Evolutionary conservation across 2,329 filamentous ascomycete species (phyloP).

Genomic region (Ascochyta koolunga): DNA sequence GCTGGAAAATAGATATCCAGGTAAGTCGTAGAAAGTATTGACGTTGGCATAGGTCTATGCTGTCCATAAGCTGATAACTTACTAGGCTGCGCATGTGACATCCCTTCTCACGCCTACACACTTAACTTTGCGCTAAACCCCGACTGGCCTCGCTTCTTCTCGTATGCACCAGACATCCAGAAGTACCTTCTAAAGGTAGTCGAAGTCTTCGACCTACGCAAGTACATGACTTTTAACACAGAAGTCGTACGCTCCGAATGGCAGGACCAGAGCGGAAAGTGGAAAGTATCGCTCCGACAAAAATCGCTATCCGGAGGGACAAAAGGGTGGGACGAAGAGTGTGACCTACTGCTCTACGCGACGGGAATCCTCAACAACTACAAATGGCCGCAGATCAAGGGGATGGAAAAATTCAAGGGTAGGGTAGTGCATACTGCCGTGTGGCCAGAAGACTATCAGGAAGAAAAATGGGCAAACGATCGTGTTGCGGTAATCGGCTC

Average conservation of each 20-base stretch:
- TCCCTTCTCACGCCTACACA: constrained; percentile 55
- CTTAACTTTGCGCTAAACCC: constrained; percentile 54
- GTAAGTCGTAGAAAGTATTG: constrained; percentile 3
- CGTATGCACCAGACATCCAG: constrained; percentile 55
- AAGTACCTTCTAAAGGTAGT: constrained; percentile 58
- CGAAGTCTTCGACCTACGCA: constrained; percentile 56
- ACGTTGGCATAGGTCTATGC: not conserved
- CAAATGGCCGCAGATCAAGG: constrained; percentile 48
- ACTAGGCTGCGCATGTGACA: constrained; percentile 51
- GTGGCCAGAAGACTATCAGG: constrained; percentile 55
- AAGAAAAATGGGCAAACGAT: constrained; percentile 50
- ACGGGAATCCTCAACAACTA: constrained; percentile 52
- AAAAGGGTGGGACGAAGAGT: constrained; percentile 52
- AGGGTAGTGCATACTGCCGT: constrained; percentile 52
- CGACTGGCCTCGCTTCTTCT: constrained; percentile 57
- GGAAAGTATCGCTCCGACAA: constrained; percentile 57
- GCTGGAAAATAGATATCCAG: constrained; percentile 52
- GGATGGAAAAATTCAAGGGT: constrained; percentile 55
- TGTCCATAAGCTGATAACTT: constrained; percentile 1
- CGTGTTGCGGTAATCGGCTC: constrained; percentile 54
- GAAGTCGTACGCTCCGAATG: constrained; percentile 56
- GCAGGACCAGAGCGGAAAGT: constrained; percentile 57
- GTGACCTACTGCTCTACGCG: constrained; percentile 53
- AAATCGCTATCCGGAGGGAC: constrained; percentile 40
- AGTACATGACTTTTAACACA: constrained; percentile 61